Base-by-base conservation (phyloP, 2,329 filamentous ascomycete genomes). In the Aspergillus spinulosporus region DNA sequence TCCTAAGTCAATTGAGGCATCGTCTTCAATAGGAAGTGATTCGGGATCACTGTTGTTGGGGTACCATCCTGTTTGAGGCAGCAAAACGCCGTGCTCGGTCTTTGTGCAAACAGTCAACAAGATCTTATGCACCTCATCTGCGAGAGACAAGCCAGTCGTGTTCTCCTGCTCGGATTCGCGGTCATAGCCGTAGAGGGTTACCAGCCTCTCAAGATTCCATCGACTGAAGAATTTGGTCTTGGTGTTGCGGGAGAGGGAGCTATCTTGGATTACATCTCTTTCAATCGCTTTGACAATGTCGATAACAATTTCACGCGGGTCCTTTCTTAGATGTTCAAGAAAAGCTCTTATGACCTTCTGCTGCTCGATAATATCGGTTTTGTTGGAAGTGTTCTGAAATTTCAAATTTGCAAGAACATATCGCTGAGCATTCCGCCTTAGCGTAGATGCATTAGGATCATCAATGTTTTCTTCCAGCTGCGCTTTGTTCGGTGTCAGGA, bases 61-160 rank as follows among this genome's bases (percentile, higher is more conserved):
- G 72, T 97, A 97, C 73, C 91, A 89, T n/a, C 92, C 92, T 36
- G 84, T 85, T 56, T 90, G 87, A 3, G 86, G 83, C 52, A 92
- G 83, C 51, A 96, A 76, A 2, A 95, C 82, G 11, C 93, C 94
- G 49, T 88, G 85, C 3, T 80, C 81, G 0, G 86, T 78, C 42
- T 84, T 87, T 1, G 90, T 95, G 73, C 92, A 97, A 3, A 89
- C 82, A 36, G 85, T 79, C 48, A 88, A 74, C 45, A 99, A 77
- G 62, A 97, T 90, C 1, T 86, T 82, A 62, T 97, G 91, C 0
- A 87, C 86, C 39, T 84, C 80, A 32, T 87, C 83, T 59, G 87
- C 82, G 6, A 96, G 84, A 0, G 82, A 75, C 26, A 82, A 59
- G 1, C 66, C 63, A n/a, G 76, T 76, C 21, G 66, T 62, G 21